Evolutionary conservation across 805 yeast species (phyloP).

Genomic region (Candida endomychidarum): DNA sequence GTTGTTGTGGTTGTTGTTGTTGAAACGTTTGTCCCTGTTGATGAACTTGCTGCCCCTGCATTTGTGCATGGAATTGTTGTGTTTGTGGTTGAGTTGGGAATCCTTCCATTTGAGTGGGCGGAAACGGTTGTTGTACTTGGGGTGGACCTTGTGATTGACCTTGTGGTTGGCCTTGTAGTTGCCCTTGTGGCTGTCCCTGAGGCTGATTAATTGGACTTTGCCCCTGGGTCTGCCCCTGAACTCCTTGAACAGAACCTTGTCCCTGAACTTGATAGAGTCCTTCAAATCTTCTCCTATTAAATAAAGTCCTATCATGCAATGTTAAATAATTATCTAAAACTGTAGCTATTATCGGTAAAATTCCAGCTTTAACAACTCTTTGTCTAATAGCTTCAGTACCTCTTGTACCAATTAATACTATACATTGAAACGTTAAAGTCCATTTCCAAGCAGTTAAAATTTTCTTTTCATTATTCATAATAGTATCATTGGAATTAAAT

Average conservation of each 20-base stretch:
- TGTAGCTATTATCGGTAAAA: conserved; percentile 87
- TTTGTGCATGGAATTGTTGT: background rate
- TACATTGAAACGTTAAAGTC: conserved; percentile 91
- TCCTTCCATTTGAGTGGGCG: no score
- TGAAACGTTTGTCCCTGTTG: conserved; percentile 2
- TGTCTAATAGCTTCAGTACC: conserved; percentile 86
- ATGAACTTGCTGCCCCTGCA: background rate
- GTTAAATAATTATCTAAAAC: conserved; percentile 81
- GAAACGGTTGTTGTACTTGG: no score
- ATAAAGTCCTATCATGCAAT: conserved; percentile 39
- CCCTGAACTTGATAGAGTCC: background rate
- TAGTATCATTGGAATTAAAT: conserved; percentile 28
- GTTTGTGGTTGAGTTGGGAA: no score
- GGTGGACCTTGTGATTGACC: no score
- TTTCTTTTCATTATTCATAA: conserved; percentile 39
- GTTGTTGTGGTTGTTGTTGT: conserved; percentile 12
- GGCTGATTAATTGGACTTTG: no score
- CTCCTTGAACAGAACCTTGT: no score
- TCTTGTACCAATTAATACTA: conserved; percentile 87
- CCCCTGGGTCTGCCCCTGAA: no score
- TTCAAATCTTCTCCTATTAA: conserved; percentile 21
- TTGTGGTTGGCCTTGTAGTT: no score
- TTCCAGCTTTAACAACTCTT: conserved; percentile 88
- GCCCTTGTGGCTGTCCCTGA: no score
- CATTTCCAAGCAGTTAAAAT: conserved; percentile 92